Evolutionary conservation across 2,329 filamentous ascomycete species (phyloP).

Genomic region (Trichophyton simii): DNA sequence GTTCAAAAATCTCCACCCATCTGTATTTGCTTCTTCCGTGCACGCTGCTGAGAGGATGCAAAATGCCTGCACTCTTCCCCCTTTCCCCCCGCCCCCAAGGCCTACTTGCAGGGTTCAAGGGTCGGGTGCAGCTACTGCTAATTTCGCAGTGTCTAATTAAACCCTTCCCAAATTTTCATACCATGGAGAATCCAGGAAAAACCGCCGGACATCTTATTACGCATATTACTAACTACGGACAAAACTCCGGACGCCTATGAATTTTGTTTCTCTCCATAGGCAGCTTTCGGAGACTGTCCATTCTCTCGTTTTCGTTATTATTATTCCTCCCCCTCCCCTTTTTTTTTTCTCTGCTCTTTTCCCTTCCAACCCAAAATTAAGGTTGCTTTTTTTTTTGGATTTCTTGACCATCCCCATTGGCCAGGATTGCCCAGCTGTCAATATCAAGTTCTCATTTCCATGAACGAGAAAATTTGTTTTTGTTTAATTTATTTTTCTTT

Average conservation of each 20-base stretch:
- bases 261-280: neutral
- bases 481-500: neutral
- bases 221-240: neutral
- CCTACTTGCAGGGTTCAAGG: slow-evolving; percentile 1
- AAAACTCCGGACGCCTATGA: neutral
- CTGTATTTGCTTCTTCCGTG: neutral
- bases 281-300: neutral
- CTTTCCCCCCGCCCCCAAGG: neutral
- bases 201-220: neutral
- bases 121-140: neutral
- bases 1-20: neutral
- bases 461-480: neutral
- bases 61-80: neutral
- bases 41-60: neutral
- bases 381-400: neutral
- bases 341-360: neutral
- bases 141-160: slow-evolving; percentile 4
- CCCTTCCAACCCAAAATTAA: neutral
- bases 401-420: neutral
- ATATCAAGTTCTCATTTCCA: neutral
- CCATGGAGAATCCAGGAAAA: neutral
- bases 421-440: neutral
- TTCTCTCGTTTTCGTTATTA: neutral
- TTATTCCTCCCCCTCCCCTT: too few species aligned
- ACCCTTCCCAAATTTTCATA: neutral